These are phyloP conservation scores for Rhodomyrtus psidioides DNA, from an alignment of 441 rosid species.

Conservation along the genomic window DNA sequence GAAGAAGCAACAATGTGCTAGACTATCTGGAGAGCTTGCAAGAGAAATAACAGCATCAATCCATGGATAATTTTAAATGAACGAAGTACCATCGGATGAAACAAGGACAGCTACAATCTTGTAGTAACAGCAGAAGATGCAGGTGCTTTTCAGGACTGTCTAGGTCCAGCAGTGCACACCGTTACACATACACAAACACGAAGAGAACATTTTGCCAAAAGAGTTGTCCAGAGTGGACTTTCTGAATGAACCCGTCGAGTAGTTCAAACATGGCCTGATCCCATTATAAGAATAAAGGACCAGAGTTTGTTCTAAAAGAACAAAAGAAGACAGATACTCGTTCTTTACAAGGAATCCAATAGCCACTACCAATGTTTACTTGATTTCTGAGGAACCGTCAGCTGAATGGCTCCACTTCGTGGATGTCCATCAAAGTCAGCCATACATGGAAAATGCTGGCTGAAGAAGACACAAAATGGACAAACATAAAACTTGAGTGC, in stretches of 20 bases:
- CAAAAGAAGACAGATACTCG: background rate
- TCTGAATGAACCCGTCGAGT: background rate
- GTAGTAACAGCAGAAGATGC: background rate
- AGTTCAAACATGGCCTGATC: background rate
- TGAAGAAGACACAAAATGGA: background rate
- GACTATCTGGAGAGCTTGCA: background rate
- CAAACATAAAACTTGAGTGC: background rate
- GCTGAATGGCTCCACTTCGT: background rate
- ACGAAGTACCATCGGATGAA: background rate
- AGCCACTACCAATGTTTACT: background rate
- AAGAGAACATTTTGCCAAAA: background rate
- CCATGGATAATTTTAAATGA: background rate
- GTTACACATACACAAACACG: accelerated
- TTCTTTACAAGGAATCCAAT: background rate
- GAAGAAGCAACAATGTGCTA: background rate
- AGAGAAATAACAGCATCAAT: background rate
- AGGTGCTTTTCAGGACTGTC: background rate
- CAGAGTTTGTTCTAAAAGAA: background rate
- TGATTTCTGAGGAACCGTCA: background rate
- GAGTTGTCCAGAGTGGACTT: background rate
- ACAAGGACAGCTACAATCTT: background rate
- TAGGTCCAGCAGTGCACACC: background rate
- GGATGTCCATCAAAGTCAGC: background rate
- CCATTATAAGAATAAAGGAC: background rate
- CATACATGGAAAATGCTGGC: background rate